phyloP scores from a whole-genome alignment of 2,329 filamentous ascomycete species.

The Aquanectria penicillioides region DNA sequence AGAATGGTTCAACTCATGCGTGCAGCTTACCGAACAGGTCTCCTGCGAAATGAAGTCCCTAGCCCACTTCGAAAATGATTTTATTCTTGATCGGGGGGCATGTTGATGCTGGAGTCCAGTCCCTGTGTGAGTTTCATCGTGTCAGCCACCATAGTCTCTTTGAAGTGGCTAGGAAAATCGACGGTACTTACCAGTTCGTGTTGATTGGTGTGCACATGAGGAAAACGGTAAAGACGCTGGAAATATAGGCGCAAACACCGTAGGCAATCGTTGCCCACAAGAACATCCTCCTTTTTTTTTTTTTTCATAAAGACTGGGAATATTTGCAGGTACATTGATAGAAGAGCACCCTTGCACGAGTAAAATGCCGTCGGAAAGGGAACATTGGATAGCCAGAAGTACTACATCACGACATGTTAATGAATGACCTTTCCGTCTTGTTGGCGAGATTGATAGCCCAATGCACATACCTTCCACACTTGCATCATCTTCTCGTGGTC shows the following conservation, averaged over 20 bases:
- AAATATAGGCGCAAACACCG: neutral
- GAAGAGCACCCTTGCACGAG: conserved; percentile 9
- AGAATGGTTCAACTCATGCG: neutral
- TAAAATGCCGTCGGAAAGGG: conserved; percentile 2
- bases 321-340: conserved; percentile 14
- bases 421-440: no score
- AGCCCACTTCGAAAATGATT: neutral
- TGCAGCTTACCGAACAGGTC: neutral
- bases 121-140: neutral
- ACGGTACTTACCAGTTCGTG: neutral
- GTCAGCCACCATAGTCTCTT: neutral
- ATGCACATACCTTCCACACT: no score
- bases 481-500: no score
- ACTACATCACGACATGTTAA: no score
- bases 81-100: neutral
- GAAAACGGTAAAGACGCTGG: neutral
- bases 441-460: no score
- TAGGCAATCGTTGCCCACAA: neutral
- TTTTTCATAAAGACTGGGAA: conserved; percentile 6
- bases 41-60: conserved; percentile 4
- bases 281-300: conserved; percentile 6
- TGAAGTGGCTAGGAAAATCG: neutral
- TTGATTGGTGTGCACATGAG: conserved; percentile 2
- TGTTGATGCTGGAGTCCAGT: neutral
- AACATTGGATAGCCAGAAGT: conserved; percentile 1